Conservation (phyloP, 2,329 filamentous ascomycete genomes). For the Neospermospora avenae region DNA sequence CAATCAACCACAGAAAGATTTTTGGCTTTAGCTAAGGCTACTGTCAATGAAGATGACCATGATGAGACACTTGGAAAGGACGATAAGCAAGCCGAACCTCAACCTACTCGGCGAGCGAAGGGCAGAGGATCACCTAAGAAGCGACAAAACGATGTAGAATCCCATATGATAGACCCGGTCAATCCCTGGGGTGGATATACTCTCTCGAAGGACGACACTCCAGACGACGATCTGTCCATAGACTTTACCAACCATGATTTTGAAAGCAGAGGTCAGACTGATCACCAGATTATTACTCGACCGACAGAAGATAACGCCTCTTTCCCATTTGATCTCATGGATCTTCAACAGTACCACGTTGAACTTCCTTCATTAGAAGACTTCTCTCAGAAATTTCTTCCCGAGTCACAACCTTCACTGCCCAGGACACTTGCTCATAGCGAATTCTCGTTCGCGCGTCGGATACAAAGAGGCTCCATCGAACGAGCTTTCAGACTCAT, state of each 20-base stretch:
- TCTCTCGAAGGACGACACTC: constrained; percentile 25
- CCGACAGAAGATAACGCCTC: constrained; percentile 52
- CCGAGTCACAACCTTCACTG: constrained; percentile 38
- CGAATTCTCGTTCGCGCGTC: constrained; percentile 67
- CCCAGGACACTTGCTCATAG: constrained; percentile 57
- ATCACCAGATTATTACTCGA: constrained; percentile 49
- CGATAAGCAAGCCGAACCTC: constrained; percentile 8
- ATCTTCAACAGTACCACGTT: constrained; percentile 30
- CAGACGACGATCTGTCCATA: constrained; percentile 18
- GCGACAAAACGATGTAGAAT: neutral
- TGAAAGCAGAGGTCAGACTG: constrained; percentile 17
- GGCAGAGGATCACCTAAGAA: constrained; percentile 2
- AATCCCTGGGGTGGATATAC: constrained; percentile 26
- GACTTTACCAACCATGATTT: constrained; percentile 16
- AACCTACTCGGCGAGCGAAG: constrained; percentile 10
- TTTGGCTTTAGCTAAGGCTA: constrained; percentile 49
- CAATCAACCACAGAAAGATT: constrained; percentile 57
- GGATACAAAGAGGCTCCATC: constrained; percentile 62
- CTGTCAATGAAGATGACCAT: constrained; percentile 40
- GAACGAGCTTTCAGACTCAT: constrained; percentile 63
- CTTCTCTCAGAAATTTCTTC: constrained; percentile 28
- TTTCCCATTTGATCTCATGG: constrained; percentile 44
- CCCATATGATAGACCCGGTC: neutral
- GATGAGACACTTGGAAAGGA: constrained; percentile 24
- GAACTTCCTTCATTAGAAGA: constrained; percentile 32